Evolutionary conservation across 2,329 filamentous ascomycete species (phyloP), one percentile per base, ranked within the genome.

Genomic region (Phialophora chinensis): DNA sequence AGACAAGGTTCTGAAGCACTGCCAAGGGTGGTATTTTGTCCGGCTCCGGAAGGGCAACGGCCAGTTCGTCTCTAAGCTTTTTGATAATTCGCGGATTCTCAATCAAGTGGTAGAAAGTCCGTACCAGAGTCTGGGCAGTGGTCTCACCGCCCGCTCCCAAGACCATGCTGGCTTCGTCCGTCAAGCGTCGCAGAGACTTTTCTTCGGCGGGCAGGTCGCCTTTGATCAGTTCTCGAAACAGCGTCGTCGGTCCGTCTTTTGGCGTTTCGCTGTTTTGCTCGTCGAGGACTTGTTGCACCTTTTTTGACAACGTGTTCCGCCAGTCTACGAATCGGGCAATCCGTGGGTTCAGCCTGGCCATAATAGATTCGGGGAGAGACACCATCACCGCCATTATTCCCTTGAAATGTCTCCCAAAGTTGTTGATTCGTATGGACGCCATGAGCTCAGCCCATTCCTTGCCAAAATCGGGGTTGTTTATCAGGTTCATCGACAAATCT

Each of bases 1-100:
- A 83, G 0, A 80, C 78, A 7, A 82, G 72, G 47, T 77, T 72
- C 69, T 83, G 76, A 5, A 82, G 71, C 25, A 75, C 66, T 4
- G 69, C 71, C 73, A 76, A 76, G 3, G 62, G 42, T 2, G 63
- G 47, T 5, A 54, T 38, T 20, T n/a, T 60, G 4, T 56, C 55
- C 14, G 60, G 59, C 11, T 54, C 72, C 65, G 59, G 63, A 20
- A 68, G 60, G 7, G 56, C 63, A 10, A 42, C 33, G 27, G 49
- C 52, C 49, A 71, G 47, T 42, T 71, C 69, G 33, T 25, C 58
- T 60, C 64, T 62, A 10, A 71, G 63, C 29, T 50, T 58, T 12
- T 66, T 47, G 44, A 66, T 27, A 23, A 56, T 50, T 6, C 17
- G n/a, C 20, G 60, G 60, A 29, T 68, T 58, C 20, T 54, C 23